These are phyloP conservation scores for Zoysia pacifica DNA, from an alignment of 176 grass and related monocot genomes.

Conservation along the genomic window DNA sequence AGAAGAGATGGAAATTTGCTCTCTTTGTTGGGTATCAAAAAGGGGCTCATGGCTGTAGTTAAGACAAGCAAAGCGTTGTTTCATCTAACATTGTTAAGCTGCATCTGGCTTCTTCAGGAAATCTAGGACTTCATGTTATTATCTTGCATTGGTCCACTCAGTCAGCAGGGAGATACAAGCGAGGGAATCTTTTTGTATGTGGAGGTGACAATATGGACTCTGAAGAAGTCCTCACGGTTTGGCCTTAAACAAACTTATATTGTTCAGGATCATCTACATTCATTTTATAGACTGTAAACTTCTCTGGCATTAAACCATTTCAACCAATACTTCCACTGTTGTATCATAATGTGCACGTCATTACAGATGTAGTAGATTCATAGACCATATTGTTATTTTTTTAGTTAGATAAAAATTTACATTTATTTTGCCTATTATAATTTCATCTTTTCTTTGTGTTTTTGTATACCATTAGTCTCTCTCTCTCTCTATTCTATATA, in stretches of 20 bases:
- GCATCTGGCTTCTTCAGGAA: constrained; percentile 68
- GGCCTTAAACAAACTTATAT: not conserved
- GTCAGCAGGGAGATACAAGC: constrained; percentile 52
- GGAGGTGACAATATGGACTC: constrained; percentile 94
- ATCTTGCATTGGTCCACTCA: constrained; percentile 77
- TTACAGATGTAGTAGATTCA: no score
- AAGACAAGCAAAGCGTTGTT: constrained; percentile 50
- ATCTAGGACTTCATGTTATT: constrained; percentile 85
- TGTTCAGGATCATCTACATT: no score
- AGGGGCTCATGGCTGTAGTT: constrained; percentile 69
- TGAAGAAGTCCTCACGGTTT: constrained; percentile 95
- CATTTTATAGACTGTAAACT: no score
- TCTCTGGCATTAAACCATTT: no score
- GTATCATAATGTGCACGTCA: no score
- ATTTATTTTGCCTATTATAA: no score
- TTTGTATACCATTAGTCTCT: no score
- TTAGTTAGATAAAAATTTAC: no score
- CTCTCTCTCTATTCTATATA: no score
- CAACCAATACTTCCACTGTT: no score
- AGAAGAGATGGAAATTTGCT: constrained; percentile 87
- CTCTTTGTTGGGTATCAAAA: constrained; percentile 78
- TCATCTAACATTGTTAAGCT: constrained; percentile 73
- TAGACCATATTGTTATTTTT: no score
- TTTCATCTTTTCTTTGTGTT: no score
- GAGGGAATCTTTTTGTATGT: constrained; percentile 89